These are phyloP conservation scores for Blastomyces emzantsi DNA, from an alignment of 2,329 filamentous ascomycete genomes.

Conservation along the genomic window DNA sequence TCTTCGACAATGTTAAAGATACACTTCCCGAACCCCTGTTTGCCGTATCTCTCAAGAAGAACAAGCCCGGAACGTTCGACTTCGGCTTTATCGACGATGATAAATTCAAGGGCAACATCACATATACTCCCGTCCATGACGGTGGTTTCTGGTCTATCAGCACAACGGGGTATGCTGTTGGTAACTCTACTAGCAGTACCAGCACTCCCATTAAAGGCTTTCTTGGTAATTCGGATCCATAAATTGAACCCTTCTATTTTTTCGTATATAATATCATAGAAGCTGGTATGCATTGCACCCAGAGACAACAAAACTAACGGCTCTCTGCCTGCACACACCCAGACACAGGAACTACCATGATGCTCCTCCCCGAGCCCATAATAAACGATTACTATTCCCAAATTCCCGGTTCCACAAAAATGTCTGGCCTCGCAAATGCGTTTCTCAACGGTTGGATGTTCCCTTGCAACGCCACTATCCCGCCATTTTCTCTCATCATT, in stretches of 20 bases:
- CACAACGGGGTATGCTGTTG: constrained; percentile 49
- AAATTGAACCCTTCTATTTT: neutral
- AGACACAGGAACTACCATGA: constrained; percentile 60
- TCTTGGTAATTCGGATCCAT: constrained; percentile 15
- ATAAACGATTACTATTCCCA: constrained; percentile 51
- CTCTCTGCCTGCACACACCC: constrained; percentile 22
- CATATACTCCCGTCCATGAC: constrained; percentile 53
- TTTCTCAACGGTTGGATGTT: constrained; percentile 45
- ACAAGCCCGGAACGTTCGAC: constrained; percentile 56
- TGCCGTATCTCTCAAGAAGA: constrained; percentile 57
- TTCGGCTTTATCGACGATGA: constrained; percentile 60
- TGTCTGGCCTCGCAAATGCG: no score
- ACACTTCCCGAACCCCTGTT: constrained; percentile 57
- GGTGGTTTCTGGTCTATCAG: constrained; percentile 61
- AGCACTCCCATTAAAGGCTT: constrained; percentile 12
- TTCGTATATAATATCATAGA: neutral
- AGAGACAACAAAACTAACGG: neutral
- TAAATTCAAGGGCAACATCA: constrained; percentile 55
- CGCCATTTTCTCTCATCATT: constrained; percentile 48
- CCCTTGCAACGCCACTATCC: constrained; percentile 46
- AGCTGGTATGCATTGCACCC: neutral
- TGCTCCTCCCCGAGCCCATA: constrained; percentile 50
- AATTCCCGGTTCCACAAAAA: constrained; percentile 44
- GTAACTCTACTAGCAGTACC: constrained; percentile 20
- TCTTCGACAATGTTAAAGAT: constrained; percentile 60